Base-by-base conservation (phyloP, 1,284 basidiomycete species). In the Sanghuangporus sanghuang region DNA sequence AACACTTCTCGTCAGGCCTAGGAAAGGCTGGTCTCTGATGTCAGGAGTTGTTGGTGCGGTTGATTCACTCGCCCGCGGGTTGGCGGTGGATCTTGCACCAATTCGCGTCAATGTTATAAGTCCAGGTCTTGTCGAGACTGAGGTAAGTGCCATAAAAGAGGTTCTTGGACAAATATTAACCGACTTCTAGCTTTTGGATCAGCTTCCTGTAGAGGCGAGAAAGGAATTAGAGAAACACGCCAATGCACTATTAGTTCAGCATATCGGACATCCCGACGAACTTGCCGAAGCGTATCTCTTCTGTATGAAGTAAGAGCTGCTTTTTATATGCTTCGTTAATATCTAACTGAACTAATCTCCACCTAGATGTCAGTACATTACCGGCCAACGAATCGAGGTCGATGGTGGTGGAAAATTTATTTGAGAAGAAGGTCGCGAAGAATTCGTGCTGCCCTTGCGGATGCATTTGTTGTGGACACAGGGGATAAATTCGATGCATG, bases 221-320 rank as follows among this genome's bases (percentile, higher is more conserved):
- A 57, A 57, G 18, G 39, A 68, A 5, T 68, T 63, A 23, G 61
- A 58, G n/a, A 27, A 58, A 3, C 38, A 53, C 1, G 64, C 53
- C n/a, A 62, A 66, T n/a, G 58, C 57, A 6, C 57, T 68, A 3
- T 61, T 67, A 5, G 67, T 70, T 12, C 59, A 66, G 55, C 67
- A 66, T 44, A 60, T 68, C 21, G 67, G 63, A 8, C 57, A 62
- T 1, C 64, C 69, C 16, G 64, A 68, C 8, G 69, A 70, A 59
- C 64, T 69, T 42, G 69, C 69, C 7, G 69, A 70, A 50, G 64
- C 68, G 40, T 70, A 70, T 56, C 50, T 69, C 11, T 70, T 68
- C 60, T 56, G 67, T 6, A 70, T 70, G 69, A 70, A 70, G 68
- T 70, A 54, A 64, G 57, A 35, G 39, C 21, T 1, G 1, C 42